These are phyloP conservation scores for Mrakia blollopis DNA, from an alignment of 768 basidiomycete genomes.

Conservation along the genomic window DNA sequence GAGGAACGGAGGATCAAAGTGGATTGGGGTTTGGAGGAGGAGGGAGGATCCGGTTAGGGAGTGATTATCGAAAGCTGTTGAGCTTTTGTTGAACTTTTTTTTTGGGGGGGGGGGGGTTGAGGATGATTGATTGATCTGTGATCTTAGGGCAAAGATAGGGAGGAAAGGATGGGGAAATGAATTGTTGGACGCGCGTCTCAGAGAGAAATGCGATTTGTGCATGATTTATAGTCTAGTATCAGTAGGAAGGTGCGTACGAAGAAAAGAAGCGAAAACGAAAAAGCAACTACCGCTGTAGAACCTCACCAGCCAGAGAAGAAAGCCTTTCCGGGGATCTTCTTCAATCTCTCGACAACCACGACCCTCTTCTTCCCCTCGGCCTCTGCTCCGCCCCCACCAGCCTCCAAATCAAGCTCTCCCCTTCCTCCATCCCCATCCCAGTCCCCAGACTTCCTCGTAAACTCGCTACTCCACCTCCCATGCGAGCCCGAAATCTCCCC, in stretches of 20 bases:
- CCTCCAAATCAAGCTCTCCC: not conserved
- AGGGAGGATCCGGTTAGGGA: slow-evolving; percentile 20
- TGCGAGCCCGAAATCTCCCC: not conserved
- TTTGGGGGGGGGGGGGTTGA: not conserved
- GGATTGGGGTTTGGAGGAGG: slow-evolving; percentile 50
- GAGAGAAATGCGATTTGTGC: too few species aligned
- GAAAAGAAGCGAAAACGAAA: too few species aligned
- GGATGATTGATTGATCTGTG: not conserved
- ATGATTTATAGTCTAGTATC: too few species aligned
- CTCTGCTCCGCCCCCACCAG: not conserved
- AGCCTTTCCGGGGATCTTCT: not conserved
- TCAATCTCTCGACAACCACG: slow-evolving; percentile 17
- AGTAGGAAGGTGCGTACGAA: too few species aligned
- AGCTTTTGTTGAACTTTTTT: not conserved
- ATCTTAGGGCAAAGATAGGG: too few species aligned
- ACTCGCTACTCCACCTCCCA: not conserved
- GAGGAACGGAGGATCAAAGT: slow-evolving; percentile 83
- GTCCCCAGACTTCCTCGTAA: not conserved
- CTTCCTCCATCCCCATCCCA: not conserved
- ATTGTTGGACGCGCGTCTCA: too few species aligned
- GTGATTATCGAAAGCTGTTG: not conserved
- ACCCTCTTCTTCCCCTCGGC: not conserved
- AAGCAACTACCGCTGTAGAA: too few species aligned
- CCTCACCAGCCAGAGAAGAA: slow-evolving; percentile 24
- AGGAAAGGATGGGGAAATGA: too few species aligned